Evolutionary conservation across 2,329 filamentous ascomycete genomes (phyloP), one percentile per base, ranked within the genome.

Genomic region (Aspergillus sp.): DNA sequence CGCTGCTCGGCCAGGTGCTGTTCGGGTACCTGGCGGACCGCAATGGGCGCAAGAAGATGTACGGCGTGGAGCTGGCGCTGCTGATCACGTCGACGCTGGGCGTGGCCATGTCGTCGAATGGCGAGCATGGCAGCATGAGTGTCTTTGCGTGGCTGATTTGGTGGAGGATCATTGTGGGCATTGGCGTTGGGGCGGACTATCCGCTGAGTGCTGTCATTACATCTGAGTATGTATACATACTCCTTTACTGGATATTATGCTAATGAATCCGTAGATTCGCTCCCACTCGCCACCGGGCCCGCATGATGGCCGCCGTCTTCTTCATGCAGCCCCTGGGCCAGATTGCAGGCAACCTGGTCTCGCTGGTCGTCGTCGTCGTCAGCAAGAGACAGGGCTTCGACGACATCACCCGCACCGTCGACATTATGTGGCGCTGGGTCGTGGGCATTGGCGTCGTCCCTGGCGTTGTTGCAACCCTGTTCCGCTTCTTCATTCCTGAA

Each of bases 301-400:
- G 80, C 19, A 89, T 89, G 86, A 76, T 90, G 62, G 84, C 86
- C 6, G 82, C 81, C 3, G 86, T 90, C 33, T 89, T 90, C 68
- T 79, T 88, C 64, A 88, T 88, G 83, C 87, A 90, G 63, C 86
- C 87, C 1, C 74, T 89, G 8, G 87, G 87, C 6, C 86, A 89
- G 66, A 82, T 88, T 2, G 77, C 86, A 2, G 86, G 86, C 14
- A 86, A 87, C 60, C 71, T 87, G 5, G 83, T 88, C 11, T 84
- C 84, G 4, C 72, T 88, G 4, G 63, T 80, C 60, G 72, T 80
- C 33, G 71, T 78, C 48, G 66, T 70, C 35, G 61, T 70, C 27
- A 65, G 64, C 46, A 68, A 65, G 35, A 66, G 62, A 17, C 62
- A 63, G 23, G 61, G 64, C 6, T 58, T 59, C 17, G 66, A 62